Evolutionary conservation across 2,329 filamentous ascomycete genomes (phyloP), one percentile per base, ranked within the genome.

Genomic region (Hymenoscyphus occultus): DNA sequence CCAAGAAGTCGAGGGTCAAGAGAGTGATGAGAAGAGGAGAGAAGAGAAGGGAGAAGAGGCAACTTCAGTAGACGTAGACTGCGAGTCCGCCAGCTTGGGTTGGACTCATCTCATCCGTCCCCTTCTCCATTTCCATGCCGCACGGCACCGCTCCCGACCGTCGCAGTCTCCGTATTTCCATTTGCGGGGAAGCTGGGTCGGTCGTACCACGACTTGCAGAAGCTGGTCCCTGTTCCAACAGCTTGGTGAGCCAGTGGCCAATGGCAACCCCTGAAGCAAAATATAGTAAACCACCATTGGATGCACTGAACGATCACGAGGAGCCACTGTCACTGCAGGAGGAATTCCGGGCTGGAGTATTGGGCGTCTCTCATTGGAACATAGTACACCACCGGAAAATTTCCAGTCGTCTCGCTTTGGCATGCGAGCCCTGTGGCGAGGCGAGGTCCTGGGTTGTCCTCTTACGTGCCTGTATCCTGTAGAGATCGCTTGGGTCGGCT

Each of bases 21-120:
- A n/a, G 16, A 16, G 28, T 31, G 35, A 16, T 14, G 56, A 63
- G 54, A 39, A 48, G 48, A 54, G 60, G 48, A 39, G 59, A 51
- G 22, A 14, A 60, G 58, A 13, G 28, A 39, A 16, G 12, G 35
- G 40, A 28, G 59, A 32, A 16, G 22, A 7, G 40, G 28, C 3
- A 19, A 45, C 3, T 14, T 40, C 10, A 39, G 16, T 14, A 62
- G 48, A n/a, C 7, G 32, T 32, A 16, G 28, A n/a, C n/a, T 31
- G 13, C 19, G 61, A 35, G 54, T 63, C 61, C 54, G 56, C 28
- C 40, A 31, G 51, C 39, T 31, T 63, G 54, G 61, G 54, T 58
- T 58, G 61, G 61, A 19, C 61, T 63, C 61, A 62, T 57, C 61
- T 48, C 61, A 51, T 62, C 35, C 54, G 48, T 59, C 62, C 57